Base-by-base conservation (phyloP, 2,329 filamentous ascomycete species). In the Apiospora marii region DNA sequence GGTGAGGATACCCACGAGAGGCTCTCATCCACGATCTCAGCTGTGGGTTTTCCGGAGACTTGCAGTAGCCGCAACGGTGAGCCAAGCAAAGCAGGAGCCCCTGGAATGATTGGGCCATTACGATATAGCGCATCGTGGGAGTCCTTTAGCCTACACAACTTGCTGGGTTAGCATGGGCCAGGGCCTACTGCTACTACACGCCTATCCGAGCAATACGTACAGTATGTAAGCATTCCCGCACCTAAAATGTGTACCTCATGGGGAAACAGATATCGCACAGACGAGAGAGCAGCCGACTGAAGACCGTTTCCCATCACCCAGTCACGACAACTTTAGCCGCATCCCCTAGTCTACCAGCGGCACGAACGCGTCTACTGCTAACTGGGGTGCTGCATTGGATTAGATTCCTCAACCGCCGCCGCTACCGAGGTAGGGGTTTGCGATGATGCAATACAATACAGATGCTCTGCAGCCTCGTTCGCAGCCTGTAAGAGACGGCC, bases 51-150 rank as follows among this genome's bases (percentile, higher is more conserved):
- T n/a, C 58, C 58, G 58, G 58, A 64, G 58, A 70, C 48, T 48
- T 70, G 68, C 68, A 70, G 68, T 70, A 70, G 68, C 68, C 68
- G 68, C 68, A 70, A 70, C 68, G 68, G 68, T 70, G 68, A 70
- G 68, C 68, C 68, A 70, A 70, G 68, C 27, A 27, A 22, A 70
- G 48, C 46, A 70, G 67, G 34, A 64, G 34, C 58, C 58, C 58
- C 58, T 64, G 30, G 30, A 64, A 64, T 64, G 58, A 64, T 64
- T 64, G 30, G 58, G 58, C 58, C 58, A 64, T 41, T 64, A 64
- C 58, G 58, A 64, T 64, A 41, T 64, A 41, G 58, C 58, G 58
- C 58, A 41, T 64, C 58, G 58, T 37, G 58, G 58, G 34, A 64
- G 58, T 41, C 58, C 58, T 19, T 37, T 64, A 64, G 34, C 34